These are phyloP conservation scores for Stereum hirsutum DNA, from an alignment of 1,284 basidiomycete genomes.

Conservation along the genomic window DNA sequence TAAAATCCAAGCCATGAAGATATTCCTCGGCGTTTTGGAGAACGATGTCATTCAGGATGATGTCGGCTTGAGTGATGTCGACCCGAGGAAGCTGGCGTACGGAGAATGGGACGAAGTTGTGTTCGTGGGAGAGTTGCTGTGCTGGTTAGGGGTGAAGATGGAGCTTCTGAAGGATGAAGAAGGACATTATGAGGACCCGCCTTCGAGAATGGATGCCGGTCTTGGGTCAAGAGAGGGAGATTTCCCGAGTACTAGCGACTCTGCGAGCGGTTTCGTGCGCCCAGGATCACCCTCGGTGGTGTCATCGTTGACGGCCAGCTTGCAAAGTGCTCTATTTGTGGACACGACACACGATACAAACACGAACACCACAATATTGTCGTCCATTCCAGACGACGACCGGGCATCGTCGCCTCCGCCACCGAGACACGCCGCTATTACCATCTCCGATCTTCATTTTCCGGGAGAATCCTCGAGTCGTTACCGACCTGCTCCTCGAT, in stretches of 20 bases:
- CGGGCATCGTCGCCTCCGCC: constrained; percentile 6
- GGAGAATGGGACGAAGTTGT: constrained; percentile 57
- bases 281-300: constrained; percentile 24
- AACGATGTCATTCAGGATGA: constrained; percentile 51
- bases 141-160: constrained; percentile 46
- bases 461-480: no score
- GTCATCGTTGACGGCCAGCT: constrained; percentile 24
- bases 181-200: background rate
- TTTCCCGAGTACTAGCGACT: background rate
- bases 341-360: constrained; percentile 16
- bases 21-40: constrained; percentile 70
- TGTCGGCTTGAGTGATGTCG: constrained; percentile 51
- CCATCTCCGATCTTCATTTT: no score
- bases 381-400: constrained; percentile 13
- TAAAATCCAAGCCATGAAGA: constrained; percentile 55
- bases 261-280: background rate
- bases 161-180: constrained; percentile 23
- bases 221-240: background rate
- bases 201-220: background rate
- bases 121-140: constrained; percentile 52
- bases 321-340: constrained; percentile 24
- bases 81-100: constrained; percentile 50
- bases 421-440: background rate
- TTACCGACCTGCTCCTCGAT: constrained; percentile 16
- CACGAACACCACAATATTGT: constrained; percentile 26